A percentile compares a stretch with the other conserved stretches of the same genome.
Evolutionary conservation across 2,329 filamentous ascomycete species (phyloP).

Genomic region (Rosellinia necatrix): DNA sequence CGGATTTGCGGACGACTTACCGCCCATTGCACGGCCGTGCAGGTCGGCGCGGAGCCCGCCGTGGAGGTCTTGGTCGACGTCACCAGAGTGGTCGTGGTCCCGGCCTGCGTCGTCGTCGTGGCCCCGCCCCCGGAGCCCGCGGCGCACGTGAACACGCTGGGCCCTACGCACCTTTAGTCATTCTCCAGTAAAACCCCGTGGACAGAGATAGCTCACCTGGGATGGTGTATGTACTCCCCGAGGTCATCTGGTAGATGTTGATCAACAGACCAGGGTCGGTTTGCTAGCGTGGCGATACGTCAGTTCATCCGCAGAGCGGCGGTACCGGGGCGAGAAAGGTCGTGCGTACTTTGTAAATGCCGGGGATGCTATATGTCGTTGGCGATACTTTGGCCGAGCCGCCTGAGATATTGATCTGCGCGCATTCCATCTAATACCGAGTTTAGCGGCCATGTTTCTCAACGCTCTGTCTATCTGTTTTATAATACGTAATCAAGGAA

Average conservation of each 20-base stretch:
- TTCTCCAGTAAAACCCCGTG: neutral
- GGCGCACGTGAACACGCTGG: slow-evolving; percentile 32
- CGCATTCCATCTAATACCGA: slow-evolving; percentile 49
- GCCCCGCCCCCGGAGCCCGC: slow-evolving; percentile 16
- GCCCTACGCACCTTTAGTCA: slow-evolving; percentile 24
- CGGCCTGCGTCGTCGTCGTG: slow-evolving; percentile 11
- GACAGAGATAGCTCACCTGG: slow-evolving; percentile 34
- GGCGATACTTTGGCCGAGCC: slow-evolving; percentile 39
- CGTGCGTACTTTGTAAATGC: slow-evolving; percentile 42
- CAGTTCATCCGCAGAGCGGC: neutral
- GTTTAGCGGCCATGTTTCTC: neutral
- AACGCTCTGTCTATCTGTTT: neutral
- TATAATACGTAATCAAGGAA: neutral
- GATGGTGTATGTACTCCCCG: slow-evolving; percentile 39
- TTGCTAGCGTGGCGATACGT: slow-evolving; percentile 16
- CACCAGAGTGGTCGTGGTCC: slow-evolving; percentile 24
- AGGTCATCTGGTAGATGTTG: slow-evolving; percentile 45
- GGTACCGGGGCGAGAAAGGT: neutral
- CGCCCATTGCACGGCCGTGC: slow-evolving; percentile 24
- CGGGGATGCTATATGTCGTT: slow-evolving; percentile 44
- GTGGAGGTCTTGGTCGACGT: slow-evolving; percentile 30
- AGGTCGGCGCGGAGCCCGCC: slow-evolving; percentile 20
- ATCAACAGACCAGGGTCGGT: slow-evolving; percentile 45
- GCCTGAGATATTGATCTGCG: slow-evolving; percentile 39
- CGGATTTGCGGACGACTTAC: slow-evolving; percentile 6